A percentile compares a stretch with the other conserved stretches of the same genome.
These are phyloP conservation scores for Pueraria montana DNA, from an alignment of 306 rosid genomes.

Conservation along the genomic window DNA sequence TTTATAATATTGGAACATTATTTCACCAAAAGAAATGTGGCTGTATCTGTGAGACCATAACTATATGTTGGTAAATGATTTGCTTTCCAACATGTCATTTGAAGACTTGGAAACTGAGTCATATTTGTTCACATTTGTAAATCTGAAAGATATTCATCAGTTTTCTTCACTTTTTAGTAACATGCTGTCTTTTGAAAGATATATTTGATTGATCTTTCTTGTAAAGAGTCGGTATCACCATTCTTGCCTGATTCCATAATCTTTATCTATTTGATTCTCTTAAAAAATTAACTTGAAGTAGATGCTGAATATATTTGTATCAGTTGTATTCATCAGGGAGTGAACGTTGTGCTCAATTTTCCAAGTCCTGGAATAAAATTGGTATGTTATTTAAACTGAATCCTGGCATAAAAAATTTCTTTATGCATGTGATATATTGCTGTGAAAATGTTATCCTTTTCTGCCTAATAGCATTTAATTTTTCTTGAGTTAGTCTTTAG, in stretches of 20 bases:
- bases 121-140: constrained; percentile 25
- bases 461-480: constrained; percentile 6
- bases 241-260: constrained; percentile 3
- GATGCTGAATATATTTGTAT: constrained; percentile 45
- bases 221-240: constrained; percentile 4
- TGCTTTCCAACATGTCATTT: constrained; percentile 32
- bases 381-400: constrained; percentile 61
- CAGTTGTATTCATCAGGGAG: constrained; percentile 90
- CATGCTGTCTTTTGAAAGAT: constrained; percentile 1
- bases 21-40: constrained; percentile 4
- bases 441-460: background rate
- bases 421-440: constrained; percentile 19
- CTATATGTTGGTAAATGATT: constrained; percentile 37
- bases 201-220: constrained; percentile 35
- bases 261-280: background rate
- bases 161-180: constrained; percentile 31
- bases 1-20: background rate
- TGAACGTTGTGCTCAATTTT: constrained; percentile 72
- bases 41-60: background rate
- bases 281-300: constrained; percentile 31
- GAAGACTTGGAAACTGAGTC: constrained; percentile 6
- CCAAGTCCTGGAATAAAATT: constrained; percentile 73
- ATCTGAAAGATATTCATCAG: constrained; percentile 14
- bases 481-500: constrained; percentile 35
- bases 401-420: background rate